phyloP scores from a whole-genome alignment of 495 filamentous ascomycete genomes.

The Ramalina intermedia region DNA sequence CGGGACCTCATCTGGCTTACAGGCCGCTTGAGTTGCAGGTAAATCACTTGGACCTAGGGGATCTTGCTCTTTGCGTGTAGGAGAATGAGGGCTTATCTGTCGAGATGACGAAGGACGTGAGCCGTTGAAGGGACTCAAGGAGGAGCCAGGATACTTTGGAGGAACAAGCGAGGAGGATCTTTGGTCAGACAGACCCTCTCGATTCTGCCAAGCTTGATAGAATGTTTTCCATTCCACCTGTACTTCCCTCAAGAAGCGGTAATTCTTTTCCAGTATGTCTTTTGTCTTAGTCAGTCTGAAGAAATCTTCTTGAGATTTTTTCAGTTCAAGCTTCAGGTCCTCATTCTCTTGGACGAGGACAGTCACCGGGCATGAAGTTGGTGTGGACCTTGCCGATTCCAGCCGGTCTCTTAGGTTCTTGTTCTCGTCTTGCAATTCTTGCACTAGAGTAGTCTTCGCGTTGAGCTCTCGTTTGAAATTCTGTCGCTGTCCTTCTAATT shows the following conservation, averaged over 20 bases:
- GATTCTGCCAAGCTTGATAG: not conserved
- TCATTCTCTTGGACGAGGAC: not conserved
- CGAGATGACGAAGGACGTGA: not conserved
- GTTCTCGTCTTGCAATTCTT: constrained; percentile 11
- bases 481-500: too few relatives aligned
- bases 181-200: too few relatives aligned
- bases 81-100: not conserved
- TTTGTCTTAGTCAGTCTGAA: not conserved
- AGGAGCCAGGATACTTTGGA: not conserved
- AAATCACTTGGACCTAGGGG: too few relatives aligned
- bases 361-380: constrained; percentile 6
- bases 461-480: too few relatives aligned
- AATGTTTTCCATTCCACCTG: not conserved
- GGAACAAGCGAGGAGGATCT: not conserved
- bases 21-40: too few relatives aligned
- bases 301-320: not conserved
- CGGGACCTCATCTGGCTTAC: not conserved
- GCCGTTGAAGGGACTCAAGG: not conserved
- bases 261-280: not conserved
- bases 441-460: too few relatives aligned
- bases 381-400: constrained; percentile 6
- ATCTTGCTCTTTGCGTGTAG: not conserved
- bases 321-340: not conserved
- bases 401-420: constrained; percentile 11
- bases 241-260: not conserved